These are phyloP conservation scores for Paecilomyces dactylethromorphus DNA, from an alignment of 2,329 filamentous ascomycete species.

Conservation along the genomic window DNA sequence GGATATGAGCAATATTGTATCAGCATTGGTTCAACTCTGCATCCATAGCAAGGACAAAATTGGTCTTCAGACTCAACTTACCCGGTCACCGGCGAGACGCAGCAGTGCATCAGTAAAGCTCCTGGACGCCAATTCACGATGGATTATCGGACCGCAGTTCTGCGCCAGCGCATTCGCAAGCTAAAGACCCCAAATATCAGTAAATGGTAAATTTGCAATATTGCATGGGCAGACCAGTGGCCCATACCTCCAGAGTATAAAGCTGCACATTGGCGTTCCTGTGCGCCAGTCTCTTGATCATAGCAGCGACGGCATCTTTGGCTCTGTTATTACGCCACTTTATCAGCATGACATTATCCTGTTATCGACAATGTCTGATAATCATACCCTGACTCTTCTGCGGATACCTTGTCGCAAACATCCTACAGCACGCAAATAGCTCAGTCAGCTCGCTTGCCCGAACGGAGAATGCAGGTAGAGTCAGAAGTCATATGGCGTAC, in stretches of 20 bases:
- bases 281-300: slow-evolving; percentile 88
- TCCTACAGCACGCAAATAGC: slow-evolving; percentile 37
- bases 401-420: slow-evolving; percentile 54
- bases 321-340: slow-evolving; percentile 37
- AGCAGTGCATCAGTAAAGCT: slow-evolving; percentile 92
- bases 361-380: neutral
- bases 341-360: slow-evolving; percentile 3
- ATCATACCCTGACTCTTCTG: slow-evolving; percentile 42
- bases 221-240: neutral
- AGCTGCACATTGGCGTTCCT: slow-evolving; percentile 94
- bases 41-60: neutral
- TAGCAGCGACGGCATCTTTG: slow-evolving; percentile 78
- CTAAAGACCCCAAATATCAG: slow-evolving; percentile 32
- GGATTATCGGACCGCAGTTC: slow-evolving; percentile 80
- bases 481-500: slow-evolving; percentile 7
- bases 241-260: slow-evolving; percentile 74
- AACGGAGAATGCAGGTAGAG: neutral
- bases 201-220: neutral
- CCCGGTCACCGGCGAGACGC: slow-evolving; percentile 79
- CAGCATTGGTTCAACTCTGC: slow-evolving; percentile 3
- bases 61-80: slow-evolving; percentile 18
- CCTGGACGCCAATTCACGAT: slow-evolving; percentile 82
- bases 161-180: slow-evolving; percentile 86
- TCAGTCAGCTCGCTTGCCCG: neutral
- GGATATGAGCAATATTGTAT: slow-evolving; percentile 4